A percentile compares a stretch with the other conserved stretches of the same genome.
phyloP scores from a whole-genome alignment of 768 basidiomycete genomes.

The Calocera cornea region DNA sequence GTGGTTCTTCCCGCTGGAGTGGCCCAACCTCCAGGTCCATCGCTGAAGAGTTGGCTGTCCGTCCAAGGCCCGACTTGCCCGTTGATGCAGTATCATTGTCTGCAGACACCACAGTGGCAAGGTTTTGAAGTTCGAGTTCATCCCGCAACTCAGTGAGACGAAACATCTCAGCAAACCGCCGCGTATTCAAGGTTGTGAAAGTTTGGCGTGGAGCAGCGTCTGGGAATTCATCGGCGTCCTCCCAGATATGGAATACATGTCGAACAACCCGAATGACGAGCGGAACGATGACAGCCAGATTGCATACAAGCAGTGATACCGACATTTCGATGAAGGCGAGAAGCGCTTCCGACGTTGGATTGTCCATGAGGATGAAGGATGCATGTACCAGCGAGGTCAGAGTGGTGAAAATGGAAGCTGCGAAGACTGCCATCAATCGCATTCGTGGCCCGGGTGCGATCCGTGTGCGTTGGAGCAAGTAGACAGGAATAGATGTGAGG shows the following conservation, averaged over 20 bases:
- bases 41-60: not conserved
- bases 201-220: not conserved
- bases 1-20: no score
- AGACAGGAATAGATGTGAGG: slow-evolving; percentile 34
- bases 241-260: not conserved
- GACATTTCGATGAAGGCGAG: slow-evolving; percentile 19
- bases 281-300: slow-evolving; percentile 30
- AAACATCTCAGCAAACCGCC: not conserved
- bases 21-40: no score
- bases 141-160: not conserved
- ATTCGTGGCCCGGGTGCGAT: slow-evolving; percentile 29
- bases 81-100: not conserved
- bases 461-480: slow-evolving; percentile 32
- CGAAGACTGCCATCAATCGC: slow-evolving; percentile 39
- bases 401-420: slow-evolving; percentile 40
- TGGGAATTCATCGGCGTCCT: not conserved
- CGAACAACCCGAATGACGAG: slow-evolving; percentile 20
- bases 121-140: not conserved
- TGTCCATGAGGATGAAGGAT: slow-evolving; percentile 25
- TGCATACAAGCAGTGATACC: slow-evolving; percentile 31
- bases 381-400: slow-evolving; percentile 34
- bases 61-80: not conserved
- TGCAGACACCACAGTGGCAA: not conserved
- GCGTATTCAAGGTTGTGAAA: not conserved
- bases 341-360: slow-evolving; percentile 34